A percentile compares a stretch with the other conserved stretches of the same genome.
Conservation (phyloP, 169 alveolate species). For the Cryptosporidium ubiquitum region DNA sequence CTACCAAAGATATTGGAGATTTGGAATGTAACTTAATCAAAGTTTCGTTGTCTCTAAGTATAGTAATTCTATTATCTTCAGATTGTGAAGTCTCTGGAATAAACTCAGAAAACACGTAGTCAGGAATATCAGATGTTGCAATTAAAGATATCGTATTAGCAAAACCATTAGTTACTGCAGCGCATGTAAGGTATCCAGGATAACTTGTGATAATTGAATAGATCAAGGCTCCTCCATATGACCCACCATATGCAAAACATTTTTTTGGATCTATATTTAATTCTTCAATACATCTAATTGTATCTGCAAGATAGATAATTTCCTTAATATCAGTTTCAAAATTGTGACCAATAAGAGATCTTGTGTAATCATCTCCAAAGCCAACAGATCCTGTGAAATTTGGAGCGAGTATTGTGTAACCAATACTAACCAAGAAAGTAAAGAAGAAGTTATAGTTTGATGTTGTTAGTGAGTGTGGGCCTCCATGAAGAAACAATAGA, state of each 20-base stretch:
- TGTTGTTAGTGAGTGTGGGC: constrained; percentile 35
- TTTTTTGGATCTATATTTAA: constrained; percentile 5
- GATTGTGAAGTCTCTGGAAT: neutral
- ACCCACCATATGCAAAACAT: constrained; percentile 69
- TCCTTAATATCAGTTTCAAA: constrained; percentile 31
- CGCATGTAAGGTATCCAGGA: constrained; percentile 27
- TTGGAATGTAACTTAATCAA: neutral
- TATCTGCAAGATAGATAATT: neutral
- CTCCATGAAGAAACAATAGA: constrained; percentile 41
- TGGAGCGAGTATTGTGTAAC: constrained; percentile 45
- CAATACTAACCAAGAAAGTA: constrained; percentile 25
- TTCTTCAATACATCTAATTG: constrained; percentile 5
- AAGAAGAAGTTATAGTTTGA: neutral
- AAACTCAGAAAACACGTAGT: constrained; percentile 24
- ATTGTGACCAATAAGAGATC: neutral
- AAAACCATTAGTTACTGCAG: constrained; percentile 28
- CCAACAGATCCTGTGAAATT: constrained; percentile 53
- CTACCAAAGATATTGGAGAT: constrained; percentile 47
- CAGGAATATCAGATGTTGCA: constrained; percentile 52
- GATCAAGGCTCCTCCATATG: constrained; percentile 60
- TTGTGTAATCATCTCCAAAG: constrained; percentile 52
- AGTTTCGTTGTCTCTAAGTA: neutral
- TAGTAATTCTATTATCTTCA: neutral
- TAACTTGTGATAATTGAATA: neutral
- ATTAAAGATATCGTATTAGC: constrained; percentile 29